These are phyloP conservation scores for Zelonia costaricensis DNA, from an alignment of 208 protist species.

Conservation along the genomic window DNA sequence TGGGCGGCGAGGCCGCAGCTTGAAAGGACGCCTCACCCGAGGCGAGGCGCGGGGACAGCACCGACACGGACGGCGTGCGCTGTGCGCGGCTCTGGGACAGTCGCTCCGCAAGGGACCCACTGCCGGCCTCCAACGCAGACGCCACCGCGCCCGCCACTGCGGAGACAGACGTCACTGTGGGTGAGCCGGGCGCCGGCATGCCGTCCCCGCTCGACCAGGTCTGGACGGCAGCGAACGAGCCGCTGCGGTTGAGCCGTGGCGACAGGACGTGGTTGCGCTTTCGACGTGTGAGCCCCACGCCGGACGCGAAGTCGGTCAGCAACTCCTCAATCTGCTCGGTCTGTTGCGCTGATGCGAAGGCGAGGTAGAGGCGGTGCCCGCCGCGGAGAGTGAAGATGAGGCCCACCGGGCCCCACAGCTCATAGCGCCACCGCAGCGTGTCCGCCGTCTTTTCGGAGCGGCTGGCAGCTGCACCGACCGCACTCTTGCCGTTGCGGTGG, in stretches of 20 bases:
- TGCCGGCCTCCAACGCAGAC: too few relatives aligned
- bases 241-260: background rate
- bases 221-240: background rate
- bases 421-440: constrained; percentile 31
- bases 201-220: background rate
- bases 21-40: too few relatives aligned
- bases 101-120: too few relatives aligned
- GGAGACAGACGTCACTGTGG: too few relatives aligned
- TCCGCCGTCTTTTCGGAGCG: too few relatives aligned
- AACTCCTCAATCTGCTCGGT: constrained; percentile 24
- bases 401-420: constrained; percentile 43
- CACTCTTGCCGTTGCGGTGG: background rate
- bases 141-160: background rate
- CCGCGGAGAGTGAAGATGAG: constrained; percentile 31
- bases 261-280: background rate
- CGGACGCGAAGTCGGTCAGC: constrained; percentile 12
- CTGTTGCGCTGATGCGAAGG: constrained; percentile 19
- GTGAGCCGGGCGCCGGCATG: background rate
- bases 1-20: too few relatives aligned
- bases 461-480: background rate
- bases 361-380: constrained; percentile 31
- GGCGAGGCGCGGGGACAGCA: too few relatives aligned
- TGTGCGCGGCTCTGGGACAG: too few relatives aligned
- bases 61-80: too few relatives aligned
- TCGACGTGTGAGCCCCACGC: background rate